phyloP scores from a whole-genome alignment of 305 asterid species.

The Fraxinus greggii region DNA sequence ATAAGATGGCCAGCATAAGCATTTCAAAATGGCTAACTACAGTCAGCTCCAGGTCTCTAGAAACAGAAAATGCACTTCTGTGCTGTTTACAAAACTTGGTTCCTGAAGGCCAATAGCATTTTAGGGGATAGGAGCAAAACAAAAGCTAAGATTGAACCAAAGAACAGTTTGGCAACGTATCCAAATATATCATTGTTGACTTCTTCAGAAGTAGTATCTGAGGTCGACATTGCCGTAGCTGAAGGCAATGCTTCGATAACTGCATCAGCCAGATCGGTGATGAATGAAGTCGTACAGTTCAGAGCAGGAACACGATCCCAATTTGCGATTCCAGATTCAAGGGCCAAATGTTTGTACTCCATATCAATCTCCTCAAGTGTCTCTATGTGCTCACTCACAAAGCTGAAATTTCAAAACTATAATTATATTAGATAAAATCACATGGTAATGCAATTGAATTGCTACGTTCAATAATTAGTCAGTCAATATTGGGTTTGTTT shows the following conservation, averaged over 20 bases:
- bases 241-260: constrained; percentile 86
- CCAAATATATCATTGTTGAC: constrained; percentile 39
- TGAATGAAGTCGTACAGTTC: constrained; percentile 78
- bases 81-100: constrained; percentile 27
- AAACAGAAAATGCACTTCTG: neutral
- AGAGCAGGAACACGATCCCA: constrained; percentile 99
- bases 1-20: neutral
- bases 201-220: constrained; percentile 36
- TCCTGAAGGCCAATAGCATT: constrained; percentile 43
- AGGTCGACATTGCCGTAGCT: constrained; percentile 54
- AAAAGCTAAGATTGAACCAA: constrained; percentile 71
- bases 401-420: constrained; percentile 47
- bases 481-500: neutral
- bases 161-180: constrained; percentile 46
- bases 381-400: constrained; percentile 97
- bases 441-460: neutral
- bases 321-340: constrained; percentile 70
- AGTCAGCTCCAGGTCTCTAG: neutral
- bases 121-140: constrained; percentile 58
- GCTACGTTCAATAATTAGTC: neutral
- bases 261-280: constrained; percentile 80
- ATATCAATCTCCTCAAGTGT: constrained; percentile 94
- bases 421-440: neutral
- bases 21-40: neutral
- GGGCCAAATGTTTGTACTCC: constrained; percentile 86